phyloP scores from a whole-genome alignment of 768 basidiomycete species.

The Lactarius quietus region DNA sequence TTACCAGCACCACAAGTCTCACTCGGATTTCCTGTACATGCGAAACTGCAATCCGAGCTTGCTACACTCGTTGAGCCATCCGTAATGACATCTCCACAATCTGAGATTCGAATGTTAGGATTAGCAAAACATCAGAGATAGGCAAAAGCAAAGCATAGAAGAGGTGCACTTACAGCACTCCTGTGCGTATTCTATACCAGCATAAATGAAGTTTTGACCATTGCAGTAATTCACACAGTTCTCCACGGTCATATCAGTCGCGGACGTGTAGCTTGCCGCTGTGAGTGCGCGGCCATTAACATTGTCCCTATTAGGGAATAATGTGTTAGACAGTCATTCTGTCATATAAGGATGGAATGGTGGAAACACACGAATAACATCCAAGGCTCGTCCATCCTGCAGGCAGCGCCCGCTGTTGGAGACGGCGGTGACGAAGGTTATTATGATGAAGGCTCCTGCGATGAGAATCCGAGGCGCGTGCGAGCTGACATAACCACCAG shows the following conservation, averaged over 20 bases:
- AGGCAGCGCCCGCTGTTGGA: conserved; percentile 38
- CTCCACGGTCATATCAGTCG: conserved; percentile 60
- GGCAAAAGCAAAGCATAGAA: not conserved
- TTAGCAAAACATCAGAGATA: not conserved
- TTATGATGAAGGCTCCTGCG: conserved; percentile 2
- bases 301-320: conserved; percentile 46
- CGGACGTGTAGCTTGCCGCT: conserved; percentile 43
- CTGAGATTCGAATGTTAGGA: conserved; percentile 35
- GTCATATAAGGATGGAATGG: not conserved
- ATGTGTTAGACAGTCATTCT: conserved; percentile 33
- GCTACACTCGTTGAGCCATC: conserved; percentile 45
- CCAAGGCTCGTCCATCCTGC: conserved; percentile 54
- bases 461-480: not conserved
- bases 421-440: conserved; percentile 10
- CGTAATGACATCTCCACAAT: conserved; percentile 57
- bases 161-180: conserved; percentile 53
- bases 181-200: conserved; percentile 66
- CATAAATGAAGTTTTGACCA: conserved; percentile 50
- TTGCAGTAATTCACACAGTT: conserved; percentile 46
- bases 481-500: not conserved
- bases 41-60: conserved; percentile 53
- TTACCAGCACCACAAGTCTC: conserved; percentile 61
- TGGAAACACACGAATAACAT: conserved; percentile 56
- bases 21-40: conserved; percentile 54
- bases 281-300: conserved; percentile 54